phyloP scores from a whole-genome alignment of 2,329 filamentous ascomycete genomes.

The Dothistroma septosporum region DNA sequence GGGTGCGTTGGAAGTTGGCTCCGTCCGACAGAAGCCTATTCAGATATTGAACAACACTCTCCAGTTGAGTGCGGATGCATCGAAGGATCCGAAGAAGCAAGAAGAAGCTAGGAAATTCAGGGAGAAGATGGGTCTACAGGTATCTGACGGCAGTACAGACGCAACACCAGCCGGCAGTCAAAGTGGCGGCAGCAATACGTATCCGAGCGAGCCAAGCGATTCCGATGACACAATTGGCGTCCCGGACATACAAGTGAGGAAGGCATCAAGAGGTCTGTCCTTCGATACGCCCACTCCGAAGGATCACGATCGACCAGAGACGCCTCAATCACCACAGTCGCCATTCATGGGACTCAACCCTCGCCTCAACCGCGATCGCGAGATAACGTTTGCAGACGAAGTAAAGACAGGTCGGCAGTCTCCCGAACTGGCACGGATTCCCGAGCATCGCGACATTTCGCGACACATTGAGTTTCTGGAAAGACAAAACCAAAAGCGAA shows the following conservation, averaged over 20 bases:
- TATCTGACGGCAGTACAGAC: slow-evolving; percentile 7
- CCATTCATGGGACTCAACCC: slow-evolving; percentile 29
- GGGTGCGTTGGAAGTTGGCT: slow-evolving; percentile 54
- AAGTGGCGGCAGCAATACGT: neutral
- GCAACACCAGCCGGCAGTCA: slow-evolving; percentile 6
- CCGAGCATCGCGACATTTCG: slow-evolving; percentile 44
- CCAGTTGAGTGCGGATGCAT: neutral
- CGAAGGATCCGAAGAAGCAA: slow-evolving; percentile 14
- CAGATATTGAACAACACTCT: slow-evolving; percentile 50
- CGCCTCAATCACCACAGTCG: slow-evolving; percentile 1
- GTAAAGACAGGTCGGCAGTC: slow-evolving; percentile 37
- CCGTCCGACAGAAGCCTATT: slow-evolving; percentile 61
- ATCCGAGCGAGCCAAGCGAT: neutral
- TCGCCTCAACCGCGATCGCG: slow-evolving; percentile 29
- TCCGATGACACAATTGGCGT: slow-evolving; percentile 19
- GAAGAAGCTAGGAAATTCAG: slow-evolving; percentile 30
- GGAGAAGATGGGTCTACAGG: slow-evolving; percentile 43
- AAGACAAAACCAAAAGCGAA: slow-evolving; percentile 64
- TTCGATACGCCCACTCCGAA: neutral
- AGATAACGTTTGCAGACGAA: slow-evolving; percentile 67
- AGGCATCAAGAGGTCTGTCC: neutral
- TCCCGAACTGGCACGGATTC: slow-evolving; percentile 49
- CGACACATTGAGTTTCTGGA: slow-evolving; percentile 87
- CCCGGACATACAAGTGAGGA: neutral
- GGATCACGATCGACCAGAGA: neutral